Conservation (phyloP, 2,329 filamentous ascomycete species). For the Rutstroemia sp. region DNA sequence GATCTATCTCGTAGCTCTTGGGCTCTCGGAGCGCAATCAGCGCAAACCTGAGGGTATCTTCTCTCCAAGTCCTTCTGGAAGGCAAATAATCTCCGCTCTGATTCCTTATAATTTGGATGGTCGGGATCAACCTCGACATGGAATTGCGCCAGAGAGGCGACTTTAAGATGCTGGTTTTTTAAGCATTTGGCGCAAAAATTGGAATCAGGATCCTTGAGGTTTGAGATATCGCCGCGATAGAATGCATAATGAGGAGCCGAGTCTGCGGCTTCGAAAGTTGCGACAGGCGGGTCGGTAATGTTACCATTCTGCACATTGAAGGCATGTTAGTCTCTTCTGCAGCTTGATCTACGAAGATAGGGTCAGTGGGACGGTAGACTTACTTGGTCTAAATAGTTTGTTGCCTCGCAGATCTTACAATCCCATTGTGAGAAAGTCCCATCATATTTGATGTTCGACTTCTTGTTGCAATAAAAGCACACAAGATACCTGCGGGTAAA, state of each 20-base stretch:
- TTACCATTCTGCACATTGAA: slow-evolving; percentile 59
- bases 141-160: slow-evolving; percentile 71
- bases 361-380: slow-evolving; percentile 16
- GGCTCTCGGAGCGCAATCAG: slow-evolving; percentile 68
- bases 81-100: slow-evolving; percentile 59
- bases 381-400: slow-evolving; percentile 86
- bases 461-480: slow-evolving; percentile 81
- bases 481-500: slow-evolving; percentile 35
- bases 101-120: slow-evolving; percentile 58
- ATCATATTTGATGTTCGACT: slow-evolving; percentile 52
- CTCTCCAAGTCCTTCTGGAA: slow-evolving; percentile 69
- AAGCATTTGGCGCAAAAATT: slow-evolving; percentile 71
- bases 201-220: slow-evolving; percentile 12
- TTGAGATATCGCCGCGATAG: slow-evolving; percentile 28
- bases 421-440: slow-evolving; percentile 57
- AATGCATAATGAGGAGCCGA: slow-evolving; percentile 40
- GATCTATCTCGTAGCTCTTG: slow-evolving; percentile 61
- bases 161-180: slow-evolving; percentile 82
- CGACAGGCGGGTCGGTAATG: slow-evolving; percentile 76
- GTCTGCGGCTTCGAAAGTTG: slow-evolving; percentile 42
- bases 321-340: slow-evolving; percentile 6
- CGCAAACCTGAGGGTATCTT: slow-evolving; percentile 84
- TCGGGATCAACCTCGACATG: slow-evolving; percentile 57
- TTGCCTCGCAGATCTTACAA: slow-evolving; percentile 73
- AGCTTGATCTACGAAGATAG: background rate